Conservation (phyloP, 345 rosid genomes). For the Melastoma malabathricum region DNA sequence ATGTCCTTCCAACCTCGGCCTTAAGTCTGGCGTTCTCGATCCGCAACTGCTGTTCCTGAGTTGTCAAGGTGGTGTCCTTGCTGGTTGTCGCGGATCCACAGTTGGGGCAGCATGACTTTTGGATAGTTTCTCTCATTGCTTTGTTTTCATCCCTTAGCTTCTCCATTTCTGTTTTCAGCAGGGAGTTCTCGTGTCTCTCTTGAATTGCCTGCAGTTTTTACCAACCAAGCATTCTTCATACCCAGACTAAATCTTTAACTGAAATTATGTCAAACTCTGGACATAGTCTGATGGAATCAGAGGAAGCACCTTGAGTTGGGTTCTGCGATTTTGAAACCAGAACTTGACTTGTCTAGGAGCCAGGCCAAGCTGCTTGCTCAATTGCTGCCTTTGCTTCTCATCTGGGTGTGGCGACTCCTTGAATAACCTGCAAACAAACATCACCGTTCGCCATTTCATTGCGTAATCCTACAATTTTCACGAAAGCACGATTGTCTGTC, state of each 20-base stretch:
- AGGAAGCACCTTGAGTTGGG: constrained; percentile 70
- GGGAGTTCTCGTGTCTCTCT: constrained; percentile 89
- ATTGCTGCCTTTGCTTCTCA: constrained; percentile 92
- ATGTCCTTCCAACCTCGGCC: constrained; percentile 40
- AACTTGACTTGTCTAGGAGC: constrained; percentile 97
- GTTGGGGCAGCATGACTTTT: constrained; percentile 67
- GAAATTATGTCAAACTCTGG: no score
- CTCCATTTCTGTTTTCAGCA: constrained; percentile 74
- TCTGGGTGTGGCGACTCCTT: constrained; percentile 98
- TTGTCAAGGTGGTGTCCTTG: constrained; percentile 26
- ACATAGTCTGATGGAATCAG: no score
- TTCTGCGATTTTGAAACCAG: constrained; percentile 98
- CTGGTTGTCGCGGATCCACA: constrained; percentile 57
- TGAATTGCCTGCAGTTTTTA: constrained; percentile 54
- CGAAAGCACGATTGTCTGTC: no score
- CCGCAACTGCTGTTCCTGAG: constrained; percentile 59
- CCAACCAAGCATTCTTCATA: background rate
- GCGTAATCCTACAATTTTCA: no score
- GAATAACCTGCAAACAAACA: constrained; percentile 41
- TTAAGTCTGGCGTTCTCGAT: constrained; percentile 83
- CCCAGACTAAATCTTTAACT: no score
- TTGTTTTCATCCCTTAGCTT: constrained; percentile 78
- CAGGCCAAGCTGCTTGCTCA: constrained; percentile 86
- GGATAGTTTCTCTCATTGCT: constrained; percentile 68
- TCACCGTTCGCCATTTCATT: no score